A percentile compares a stretch with the other conserved stretches of the same genome.
phyloP scores from a whole-genome alignment of 2,329 filamentous ascomycete species.

The Fusarium longipes region DNA sequence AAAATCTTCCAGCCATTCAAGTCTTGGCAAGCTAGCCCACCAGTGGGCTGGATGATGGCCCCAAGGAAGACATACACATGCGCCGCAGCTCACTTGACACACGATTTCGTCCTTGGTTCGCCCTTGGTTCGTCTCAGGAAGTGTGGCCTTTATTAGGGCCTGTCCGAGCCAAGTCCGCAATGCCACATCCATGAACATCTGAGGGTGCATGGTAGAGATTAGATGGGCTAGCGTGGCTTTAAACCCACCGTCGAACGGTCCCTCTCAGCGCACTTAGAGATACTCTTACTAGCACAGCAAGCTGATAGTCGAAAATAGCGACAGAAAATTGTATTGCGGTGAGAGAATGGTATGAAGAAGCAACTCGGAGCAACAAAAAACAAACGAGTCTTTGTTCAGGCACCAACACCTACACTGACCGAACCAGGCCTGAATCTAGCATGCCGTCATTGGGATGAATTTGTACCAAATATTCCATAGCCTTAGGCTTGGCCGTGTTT shows the following conservation, averaged over 20 bases:
- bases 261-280: neutral
- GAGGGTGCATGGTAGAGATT: constrained; percentile 37
- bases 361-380: constrained; percentile 1
- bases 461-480: constrained; percentile 10
- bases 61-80: constrained; percentile 47
- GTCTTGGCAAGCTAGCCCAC: constrained; percentile 29
- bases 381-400: constrained; percentile 30
- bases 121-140: constrained; percentile 29
- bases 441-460: constrained; percentile 15
- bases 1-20: constrained; percentile 15
- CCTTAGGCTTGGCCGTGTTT: constrained; percentile 20
- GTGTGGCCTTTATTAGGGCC: constrained; percentile 37
- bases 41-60: constrained; percentile 35
- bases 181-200: constrained; percentile 42
- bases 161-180: constrained; percentile 39
- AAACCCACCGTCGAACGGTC: constrained; percentile 20
- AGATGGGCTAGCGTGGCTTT: constrained; percentile 24
- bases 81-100: constrained; percentile 50
- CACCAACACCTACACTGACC: constrained; percentile 28
- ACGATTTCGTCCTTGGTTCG: constrained; percentile 40
- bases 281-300: neutral
- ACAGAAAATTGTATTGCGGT: neutral
- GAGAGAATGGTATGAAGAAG: constrained; percentile 8
- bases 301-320: neutral
- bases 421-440: constrained; percentile 4